phyloP scores from a whole-genome alignment of 163 green algal species.

The Chloromonas sp. region DNA sequence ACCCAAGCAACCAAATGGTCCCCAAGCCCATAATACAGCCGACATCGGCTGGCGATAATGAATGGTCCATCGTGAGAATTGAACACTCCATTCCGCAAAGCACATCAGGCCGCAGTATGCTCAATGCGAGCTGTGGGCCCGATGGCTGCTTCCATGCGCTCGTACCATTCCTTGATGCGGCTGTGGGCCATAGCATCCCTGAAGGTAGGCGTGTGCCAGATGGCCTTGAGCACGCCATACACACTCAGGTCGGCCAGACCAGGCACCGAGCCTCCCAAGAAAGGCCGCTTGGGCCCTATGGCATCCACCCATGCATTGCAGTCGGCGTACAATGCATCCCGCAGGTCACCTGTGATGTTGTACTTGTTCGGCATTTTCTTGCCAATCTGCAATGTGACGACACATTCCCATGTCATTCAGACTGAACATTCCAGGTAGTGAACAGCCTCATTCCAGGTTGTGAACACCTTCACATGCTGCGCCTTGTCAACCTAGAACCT shows the following conservation, averaged over 20 bases:
- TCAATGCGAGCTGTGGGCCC: neutral
- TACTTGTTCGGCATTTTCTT: conserved; percentile 82
- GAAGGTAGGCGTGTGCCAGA: conserved; percentile 78
- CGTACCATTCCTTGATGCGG: conserved; percentile 63
- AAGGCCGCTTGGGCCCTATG: conserved; percentile 32
- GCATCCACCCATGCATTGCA: conserved; percentile 70
- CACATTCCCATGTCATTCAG: neutral
- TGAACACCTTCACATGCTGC: too few relatives aligned
- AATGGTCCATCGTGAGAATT: too few relatives aligned
- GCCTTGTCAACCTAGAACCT: too few relatives aligned
- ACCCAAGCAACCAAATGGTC: too few relatives aligned
- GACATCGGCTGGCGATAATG: too few relatives aligned
- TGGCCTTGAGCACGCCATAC: conserved; percentile 87
- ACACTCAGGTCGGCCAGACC: conserved; percentile 87
- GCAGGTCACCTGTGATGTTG: conserved; percentile 74
- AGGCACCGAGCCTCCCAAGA: conserved; percentile 69
- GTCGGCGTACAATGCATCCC: conserved; percentile 56
- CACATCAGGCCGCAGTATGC: too few relatives aligned
- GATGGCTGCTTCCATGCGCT: conserved; percentile 53
- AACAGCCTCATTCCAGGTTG: too few relatives aligned
- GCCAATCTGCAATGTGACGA: conserved; percentile 28
- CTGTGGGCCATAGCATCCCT: conserved; percentile 77
- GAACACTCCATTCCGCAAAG: too few relatives aligned
- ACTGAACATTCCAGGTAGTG: too few relatives aligned
- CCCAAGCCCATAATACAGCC: too few relatives aligned